Evolutionary conservation across 352 stramenopile genomes (phyloP).

Genomic region (Pythium utonaiense): DNA sequence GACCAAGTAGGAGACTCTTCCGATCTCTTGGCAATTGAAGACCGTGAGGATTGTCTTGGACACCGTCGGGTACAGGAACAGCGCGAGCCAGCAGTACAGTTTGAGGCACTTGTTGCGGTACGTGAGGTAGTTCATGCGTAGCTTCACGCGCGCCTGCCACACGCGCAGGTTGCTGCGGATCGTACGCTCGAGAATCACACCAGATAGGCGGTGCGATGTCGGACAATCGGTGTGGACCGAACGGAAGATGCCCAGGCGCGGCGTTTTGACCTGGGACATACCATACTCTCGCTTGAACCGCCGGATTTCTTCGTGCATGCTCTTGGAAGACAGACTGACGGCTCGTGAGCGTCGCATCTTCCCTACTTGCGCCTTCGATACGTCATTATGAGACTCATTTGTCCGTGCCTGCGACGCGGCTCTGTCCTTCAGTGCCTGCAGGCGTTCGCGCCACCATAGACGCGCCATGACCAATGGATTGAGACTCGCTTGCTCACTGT

Average conservation of each 20-base stretch:
- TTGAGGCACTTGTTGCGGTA: conserved; percentile 82
- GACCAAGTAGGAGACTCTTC: conserved; percentile 54
- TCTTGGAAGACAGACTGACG: conserved; percentile 6
- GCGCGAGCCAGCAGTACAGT: conserved; percentile 70
- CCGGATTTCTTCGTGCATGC: conserved; percentile 29
- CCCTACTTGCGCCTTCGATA: background rate
- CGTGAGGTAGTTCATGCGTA: conserved; percentile 82
- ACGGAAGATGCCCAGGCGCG: conserved; percentile 59
- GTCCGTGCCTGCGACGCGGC: background rate
- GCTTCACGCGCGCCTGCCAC: conserved; percentile 72
- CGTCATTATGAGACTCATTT: background rate
- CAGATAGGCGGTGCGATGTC: conserved; percentile 39
- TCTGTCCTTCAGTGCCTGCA: background rate
- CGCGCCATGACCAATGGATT: conserved; percentile 42
- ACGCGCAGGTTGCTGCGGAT: conserved; percentile 71
- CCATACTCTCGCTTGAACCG: conserved; percentile 60
- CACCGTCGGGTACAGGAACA: conserved; percentile 73
- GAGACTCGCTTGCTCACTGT: conserved; percentile 53
- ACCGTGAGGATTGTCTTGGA: conserved; percentile 77
- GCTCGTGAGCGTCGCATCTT: background rate
- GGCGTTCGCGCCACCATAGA: conserved; percentile 40
- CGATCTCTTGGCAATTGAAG: conserved; percentile 80
- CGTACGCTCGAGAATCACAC: conserved; percentile 53
- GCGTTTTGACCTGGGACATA: conserved; percentile 71
- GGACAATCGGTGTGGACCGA: conserved; percentile 53